Base-by-base conservation (phyloP, 2,329 filamentous ascomycete species). In the Kalmusia sp. region DNA sequence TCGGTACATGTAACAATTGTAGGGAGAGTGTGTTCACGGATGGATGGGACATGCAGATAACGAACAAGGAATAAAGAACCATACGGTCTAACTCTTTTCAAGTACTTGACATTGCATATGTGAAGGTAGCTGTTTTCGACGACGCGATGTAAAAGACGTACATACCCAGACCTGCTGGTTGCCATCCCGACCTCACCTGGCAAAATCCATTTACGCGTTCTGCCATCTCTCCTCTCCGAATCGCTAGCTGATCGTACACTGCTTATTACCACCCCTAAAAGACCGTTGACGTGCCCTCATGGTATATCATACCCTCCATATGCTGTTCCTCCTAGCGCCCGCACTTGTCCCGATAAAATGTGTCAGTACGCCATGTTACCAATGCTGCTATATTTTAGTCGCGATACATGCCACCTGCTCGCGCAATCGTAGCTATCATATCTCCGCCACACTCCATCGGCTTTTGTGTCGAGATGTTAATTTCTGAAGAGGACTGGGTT, bases 121-220 rank as follows among this genome's bases (percentile, higher is more conserved):
- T n/a, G n/a, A n/a, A n/a, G 24, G 6, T 17, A 27, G 4, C 14
- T 31, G 14, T 17, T 28, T 15, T 11, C 21, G 24, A 24, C 21
- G 21, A 12, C 17, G 19, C 9, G 24, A 27, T 19, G n/a, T 35
- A n/a, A 47, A 24, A 27, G n/a, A 38, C 35, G 15, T n/a, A 49
- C 40, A 45, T 49, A 39, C 17, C n/a, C 51, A 54, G 51, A 31
- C 46, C 45, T 27, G 46, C 51, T 50, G 46, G 43, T 7, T 22
- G 22, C 17, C 7, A 31, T 30, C 11, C 22, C 38, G 19, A 7
- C 21, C 38, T 11, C 17, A 12, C 34, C 41, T 22, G 14, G 19
- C 39, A 8, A 8, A 38, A 11, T 38, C 9, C 34, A 11, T 38
- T 17, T 15, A 15, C 33, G 33, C n/a, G 6, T 8, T 35, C 33